Evolutionary conservation across 495 filamentous ascomycete species (phyloP).

Genomic region (Usnea hakonensis): DNA sequence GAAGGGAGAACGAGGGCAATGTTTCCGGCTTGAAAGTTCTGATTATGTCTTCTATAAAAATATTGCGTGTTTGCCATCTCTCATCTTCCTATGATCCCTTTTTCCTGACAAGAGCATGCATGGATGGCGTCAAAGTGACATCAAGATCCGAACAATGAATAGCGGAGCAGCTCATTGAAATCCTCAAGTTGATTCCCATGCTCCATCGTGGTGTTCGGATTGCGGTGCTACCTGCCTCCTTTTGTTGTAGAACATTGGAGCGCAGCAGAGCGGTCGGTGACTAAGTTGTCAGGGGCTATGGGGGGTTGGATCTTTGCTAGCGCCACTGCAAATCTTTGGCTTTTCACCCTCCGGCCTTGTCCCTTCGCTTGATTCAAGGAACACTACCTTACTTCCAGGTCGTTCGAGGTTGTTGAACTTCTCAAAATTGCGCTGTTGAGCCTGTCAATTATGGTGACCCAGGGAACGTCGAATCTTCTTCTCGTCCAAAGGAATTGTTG

Average conservation of each 20-base stretch:
- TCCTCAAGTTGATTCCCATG: not conserved
- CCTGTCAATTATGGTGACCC: not conserved
- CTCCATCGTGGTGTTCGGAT: not conserved
- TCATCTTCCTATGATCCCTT: not conserved
- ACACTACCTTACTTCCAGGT: not conserved
- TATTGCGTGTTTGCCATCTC: not conserved
- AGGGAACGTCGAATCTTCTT: not conserved
- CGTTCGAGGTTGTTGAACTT: not conserved
- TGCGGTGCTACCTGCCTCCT: not conserved
- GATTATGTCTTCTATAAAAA: too few species aligned
- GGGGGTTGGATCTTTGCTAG: not conserved
- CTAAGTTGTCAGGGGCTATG: not conserved
- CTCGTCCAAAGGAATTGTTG: not conserved
- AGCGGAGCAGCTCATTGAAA: not conserved
- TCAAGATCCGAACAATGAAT: not conserved
- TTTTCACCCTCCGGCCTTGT: not conserved
- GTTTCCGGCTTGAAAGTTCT: not conserved
- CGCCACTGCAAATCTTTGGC: not conserved
- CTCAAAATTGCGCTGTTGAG: not conserved
- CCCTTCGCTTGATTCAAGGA: not conserved
- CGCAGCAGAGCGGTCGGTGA: not conserved
- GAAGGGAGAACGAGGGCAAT: not conserved
- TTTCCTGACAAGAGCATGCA: not conserved
- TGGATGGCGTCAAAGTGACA: not conserved
- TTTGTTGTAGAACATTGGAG: not conserved